Conservation (phyloP, 768 basidiomycete genomes). For the Mycena albidolilacea region DNA sequence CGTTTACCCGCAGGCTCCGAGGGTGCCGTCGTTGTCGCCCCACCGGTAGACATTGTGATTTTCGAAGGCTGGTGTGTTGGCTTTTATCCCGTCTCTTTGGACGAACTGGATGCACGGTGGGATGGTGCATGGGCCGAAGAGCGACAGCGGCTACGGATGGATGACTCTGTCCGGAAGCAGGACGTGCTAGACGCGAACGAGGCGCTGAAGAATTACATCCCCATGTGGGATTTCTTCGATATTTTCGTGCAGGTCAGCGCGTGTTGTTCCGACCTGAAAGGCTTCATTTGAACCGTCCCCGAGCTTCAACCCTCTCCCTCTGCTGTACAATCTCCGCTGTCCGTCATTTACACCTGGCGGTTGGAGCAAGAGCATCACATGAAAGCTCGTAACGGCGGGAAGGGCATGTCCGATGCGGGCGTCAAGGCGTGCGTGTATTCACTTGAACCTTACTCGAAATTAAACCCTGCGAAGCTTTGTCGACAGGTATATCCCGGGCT, state of each 20-base stretch:
- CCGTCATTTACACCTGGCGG: constrained; percentile 89
- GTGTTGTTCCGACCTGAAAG: constrained; percentile 7
- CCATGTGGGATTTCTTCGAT: constrained; percentile 81
- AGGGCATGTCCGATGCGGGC: constrained; percentile 87
- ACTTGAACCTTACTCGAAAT: neutral
- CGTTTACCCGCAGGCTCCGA: constrained; percentile 63
- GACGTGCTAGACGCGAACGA: constrained; percentile 78
- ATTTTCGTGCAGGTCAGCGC: constrained; percentile 80
- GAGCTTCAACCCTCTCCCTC: constrained; percentile 52
- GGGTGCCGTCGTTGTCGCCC: constrained; percentile 59
- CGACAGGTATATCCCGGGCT: constrained; percentile 94
- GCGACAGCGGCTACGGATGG: constrained; percentile 52
- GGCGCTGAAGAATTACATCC: constrained; percentile 69
- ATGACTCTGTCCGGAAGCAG: constrained; percentile 56
- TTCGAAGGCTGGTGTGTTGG: constrained; percentile 98
- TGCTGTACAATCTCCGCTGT: constrained; percentile 46
- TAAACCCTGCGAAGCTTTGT: constrained; percentile 72
- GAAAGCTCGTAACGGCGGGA: constrained; percentile 88
- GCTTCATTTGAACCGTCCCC: neutral
- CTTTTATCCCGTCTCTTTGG: constrained; percentile 73
- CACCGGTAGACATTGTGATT: constrained; percentile 80
- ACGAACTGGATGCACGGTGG: constrained; percentile 71
- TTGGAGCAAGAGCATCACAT: constrained; percentile 91
- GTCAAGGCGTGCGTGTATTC: constrained; percentile 70
- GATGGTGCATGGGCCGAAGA: constrained; percentile 59